Base-by-base conservation (phyloP, 1,139 yeast species). In the Yamadazyma siamensis region DNA sequence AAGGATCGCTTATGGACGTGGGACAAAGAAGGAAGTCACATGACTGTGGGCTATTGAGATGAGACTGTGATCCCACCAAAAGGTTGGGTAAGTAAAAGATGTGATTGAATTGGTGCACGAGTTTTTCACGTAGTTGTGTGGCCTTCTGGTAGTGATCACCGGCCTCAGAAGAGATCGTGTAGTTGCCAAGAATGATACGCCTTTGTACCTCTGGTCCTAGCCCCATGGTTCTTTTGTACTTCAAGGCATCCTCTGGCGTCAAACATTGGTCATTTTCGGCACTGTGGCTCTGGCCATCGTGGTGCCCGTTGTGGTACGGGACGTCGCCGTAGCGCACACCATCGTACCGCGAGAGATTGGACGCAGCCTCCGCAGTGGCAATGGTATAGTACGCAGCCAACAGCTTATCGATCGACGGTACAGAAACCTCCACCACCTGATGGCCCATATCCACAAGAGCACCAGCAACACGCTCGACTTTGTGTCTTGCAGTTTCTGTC, bases 361-460 rank as follows among this genome's bases (percentile, higher is more conserved):
- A 89, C 0, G 95, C 80, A 0, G 96, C 97, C 50, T 94, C 98
- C 0, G 96, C 85, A 0, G 96, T 86, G 1, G 94, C 88, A 21
- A 94, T 49, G 0, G 95, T 82, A 49, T 85, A 89, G 54, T 94
- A 94, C 0, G 89, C 74, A 19, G 94, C 89, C n/a, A 91, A 59
- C 27, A 89, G 72, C 34, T 71, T 63, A 39, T 71, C 73, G 7
- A 87, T 61, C 0, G 82, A 63, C 3, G 95, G 95, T 0, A 89
- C 52, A 0, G 91, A 77, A 0, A 91, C 77, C 0, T 78, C 68
- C 13, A 64, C 61, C 1, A 89, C 54, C 5, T 66, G 67, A 50
- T 80, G 84, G 4, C 86, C 83, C 33, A 52, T 40, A 1, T 59
- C 52, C 17, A 60, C 51, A 12, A 88, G 52, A 10, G 46, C 47